phyloP scores from a whole-genome alignment of 2,329 filamentous ascomycete genomes.

The Epichloe baconii region DNA sequence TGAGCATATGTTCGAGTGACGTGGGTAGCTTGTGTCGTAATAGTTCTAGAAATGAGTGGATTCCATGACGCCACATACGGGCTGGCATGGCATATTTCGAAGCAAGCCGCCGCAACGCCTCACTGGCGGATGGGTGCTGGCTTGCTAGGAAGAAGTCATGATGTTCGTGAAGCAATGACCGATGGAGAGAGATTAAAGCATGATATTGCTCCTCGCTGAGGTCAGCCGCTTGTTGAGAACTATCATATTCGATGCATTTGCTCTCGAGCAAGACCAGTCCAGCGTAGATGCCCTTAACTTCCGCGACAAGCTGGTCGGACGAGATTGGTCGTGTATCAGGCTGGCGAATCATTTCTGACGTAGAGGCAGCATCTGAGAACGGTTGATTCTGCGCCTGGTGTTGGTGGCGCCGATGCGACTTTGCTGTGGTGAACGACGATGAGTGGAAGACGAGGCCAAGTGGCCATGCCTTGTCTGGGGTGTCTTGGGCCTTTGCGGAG shows the following conservation, averaged over 20 bases:
- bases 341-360: constrained; percentile 20
- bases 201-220: constrained; percentile 66
- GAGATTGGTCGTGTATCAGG: constrained; percentile 57
- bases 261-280: constrained; percentile 77
- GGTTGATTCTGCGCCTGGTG: neutral
- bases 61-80: constrained; percentile 87
- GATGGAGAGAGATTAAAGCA: constrained; percentile 67
- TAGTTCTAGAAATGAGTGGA: constrained; percentile 72
- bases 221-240: constrained; percentile 33
- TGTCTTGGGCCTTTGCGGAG: constrained; percentile 3
- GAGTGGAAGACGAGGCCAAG: neutral
- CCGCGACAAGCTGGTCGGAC: constrained; percentile 64
- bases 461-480: constrained; percentile 1
- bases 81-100: constrained; percentile 84
- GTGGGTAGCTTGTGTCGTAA: constrained; percentile 60
- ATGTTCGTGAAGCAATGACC: constrained; percentile 69
- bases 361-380: constrained; percentile 3
- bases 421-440: constrained; percentile 4
- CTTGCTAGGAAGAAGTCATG: constrained; percentile 79
- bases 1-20: constrained; percentile 78
- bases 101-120: constrained; percentile 53
- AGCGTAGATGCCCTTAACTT: constrained; percentile 74
- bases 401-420: neutral
- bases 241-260: constrained; percentile 76
- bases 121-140: constrained; percentile 69